A percentile compares a stretch with the other conserved stretches of the same genome.
Evolutionary conservation across 1,284 basidiomycete species (phyloP).

Genomic region (Naganishia albida): DNA sequence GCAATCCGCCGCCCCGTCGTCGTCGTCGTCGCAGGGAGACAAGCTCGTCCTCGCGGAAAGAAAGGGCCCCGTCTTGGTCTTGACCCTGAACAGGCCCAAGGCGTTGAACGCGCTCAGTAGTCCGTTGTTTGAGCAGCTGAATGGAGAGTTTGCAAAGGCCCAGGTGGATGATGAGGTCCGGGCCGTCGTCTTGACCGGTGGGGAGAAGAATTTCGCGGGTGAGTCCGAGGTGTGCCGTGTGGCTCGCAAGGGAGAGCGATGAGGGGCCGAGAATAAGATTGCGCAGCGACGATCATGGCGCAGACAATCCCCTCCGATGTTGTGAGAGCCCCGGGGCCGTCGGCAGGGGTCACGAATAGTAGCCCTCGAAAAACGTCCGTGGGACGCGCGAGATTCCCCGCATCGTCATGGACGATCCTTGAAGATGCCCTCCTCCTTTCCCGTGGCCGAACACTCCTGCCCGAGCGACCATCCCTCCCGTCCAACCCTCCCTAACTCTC

Average conservation of each 20-base stretch:
- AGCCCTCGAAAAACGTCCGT: too few species aligned
- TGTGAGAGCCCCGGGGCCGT: too few species aligned
- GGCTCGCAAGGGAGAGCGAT: not conserved
- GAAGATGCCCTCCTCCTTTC: too few species aligned
- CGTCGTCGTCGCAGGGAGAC: conserved; percentile 37
- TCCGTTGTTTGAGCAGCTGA: conserved; percentile 75
- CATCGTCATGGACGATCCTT: too few species aligned
- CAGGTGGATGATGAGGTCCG: conserved; percentile 72
- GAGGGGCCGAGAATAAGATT: not conserved
- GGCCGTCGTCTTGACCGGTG: conserved; percentile 91
- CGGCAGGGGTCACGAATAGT: too few species aligned
- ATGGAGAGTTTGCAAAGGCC: conserved; percentile 69
- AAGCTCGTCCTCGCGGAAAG: conserved; percentile 48
- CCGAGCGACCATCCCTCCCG: not conserved
- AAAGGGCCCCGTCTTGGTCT: conserved; percentile 68
- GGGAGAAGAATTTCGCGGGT: conserved; percentile 91
- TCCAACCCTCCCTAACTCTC: not conserved
- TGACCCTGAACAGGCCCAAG: conserved; percentile 94
- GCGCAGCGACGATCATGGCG: too few species aligned
- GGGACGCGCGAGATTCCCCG: too few species aligned
- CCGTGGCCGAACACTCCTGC: not conserved
- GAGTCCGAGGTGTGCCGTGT: conserved; percentile 37
- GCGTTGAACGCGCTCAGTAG: conserved; percentile 88
- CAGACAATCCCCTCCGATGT: too few species aligned
- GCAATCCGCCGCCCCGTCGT: conserved; percentile 38